Percentiles rank a stretch among this genome's conserved stretches.
These are phyloP conservation scores for Asterophora parasitica DNA, from an alignment of 768 basidiomycete species.

Conservation along the genomic window DNA sequence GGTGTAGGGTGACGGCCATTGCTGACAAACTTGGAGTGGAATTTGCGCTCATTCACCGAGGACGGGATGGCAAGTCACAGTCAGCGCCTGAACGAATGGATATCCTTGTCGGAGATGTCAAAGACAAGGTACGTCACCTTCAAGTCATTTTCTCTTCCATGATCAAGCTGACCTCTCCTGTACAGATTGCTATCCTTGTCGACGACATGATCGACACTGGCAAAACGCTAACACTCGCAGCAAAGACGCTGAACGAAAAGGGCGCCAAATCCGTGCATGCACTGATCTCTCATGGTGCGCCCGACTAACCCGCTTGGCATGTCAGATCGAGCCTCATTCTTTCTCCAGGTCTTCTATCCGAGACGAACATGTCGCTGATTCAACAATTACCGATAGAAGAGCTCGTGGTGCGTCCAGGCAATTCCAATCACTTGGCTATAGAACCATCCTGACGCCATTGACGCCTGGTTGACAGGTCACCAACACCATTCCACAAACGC, in stretches of 20 bases:
- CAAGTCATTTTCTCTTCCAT: neutral
- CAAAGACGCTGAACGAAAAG: conserved; percentile 79
- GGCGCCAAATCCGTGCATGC: conserved; percentile 87
- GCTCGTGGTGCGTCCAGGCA: conserved; percentile 62
- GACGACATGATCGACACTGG: conserved; percentile 99
- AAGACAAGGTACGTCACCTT: conserved; percentile 60
- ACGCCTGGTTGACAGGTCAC: conserved; percentile 57
- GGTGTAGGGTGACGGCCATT: conserved; percentile 78
- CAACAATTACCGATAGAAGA: conserved; percentile 73
- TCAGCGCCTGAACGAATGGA: conserved; percentile 81
- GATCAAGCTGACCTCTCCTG: conserved; percentile 5
- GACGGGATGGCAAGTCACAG: conserved; percentile 65
- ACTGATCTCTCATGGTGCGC: conserved; percentile 84
- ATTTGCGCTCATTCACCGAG: conserved; percentile 93
- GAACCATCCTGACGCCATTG: conserved; percentile 6
- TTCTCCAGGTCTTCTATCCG: conserved; percentile 70
- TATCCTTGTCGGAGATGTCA: conserved; percentile 90
- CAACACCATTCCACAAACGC: conserved; percentile 86
- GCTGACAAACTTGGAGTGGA: conserved; percentile 95
- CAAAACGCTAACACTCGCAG: conserved; percentile 80
- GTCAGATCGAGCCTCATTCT: conserved; percentile 7
- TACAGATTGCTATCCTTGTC: conserved; percentile 85
- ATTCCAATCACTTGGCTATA: neutral
- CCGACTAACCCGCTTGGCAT: conserved; percentile 10
- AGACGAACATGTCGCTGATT: conserved; percentile 63